Conservation (phyloP, 1,139 yeast genomes). For the Hansenula sp. region DNA sequence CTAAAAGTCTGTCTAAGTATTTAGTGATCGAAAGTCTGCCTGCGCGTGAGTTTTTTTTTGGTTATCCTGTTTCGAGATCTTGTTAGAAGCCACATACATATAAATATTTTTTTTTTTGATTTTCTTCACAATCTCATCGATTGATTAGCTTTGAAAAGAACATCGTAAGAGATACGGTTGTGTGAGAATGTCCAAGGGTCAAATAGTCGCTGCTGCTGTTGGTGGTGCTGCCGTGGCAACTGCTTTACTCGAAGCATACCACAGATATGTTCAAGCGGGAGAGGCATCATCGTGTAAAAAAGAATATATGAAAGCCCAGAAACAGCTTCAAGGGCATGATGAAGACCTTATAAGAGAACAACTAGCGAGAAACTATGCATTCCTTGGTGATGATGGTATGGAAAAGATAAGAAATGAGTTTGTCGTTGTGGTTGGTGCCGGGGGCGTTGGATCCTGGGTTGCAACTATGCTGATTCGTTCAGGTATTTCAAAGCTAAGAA, state of each 20-base stretch:
- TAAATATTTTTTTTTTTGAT: constrained; percentile 5
- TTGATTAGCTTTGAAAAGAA: not conserved
- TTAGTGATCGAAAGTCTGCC: too few relatives aligned
- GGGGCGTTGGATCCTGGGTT: constrained; percentile 98
- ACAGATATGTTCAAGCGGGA: constrained; percentile 22
- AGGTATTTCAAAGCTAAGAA: constrained; percentile 73
- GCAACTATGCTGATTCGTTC: constrained; percentile 89
- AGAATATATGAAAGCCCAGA: constrained; percentile 5
- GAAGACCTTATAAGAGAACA: constrained; percentile 85
- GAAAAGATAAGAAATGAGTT: constrained; percentile 66
- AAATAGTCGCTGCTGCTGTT: constrained; percentile 10
- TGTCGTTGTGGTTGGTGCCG: constrained; percentile 92
- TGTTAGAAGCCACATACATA: constrained; percentile 5
- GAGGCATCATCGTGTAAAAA: not conserved
- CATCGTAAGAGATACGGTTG: not conserved
- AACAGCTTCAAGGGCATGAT: constrained; percentile 36
- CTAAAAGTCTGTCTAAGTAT: too few relatives aligned
- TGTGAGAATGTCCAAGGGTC: constrained; percentile 2
- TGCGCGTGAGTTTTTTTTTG: not conserved
- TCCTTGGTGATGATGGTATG: constrained; percentile 83
- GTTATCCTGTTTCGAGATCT: not conserved
- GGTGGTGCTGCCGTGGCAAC: constrained; percentile 37
- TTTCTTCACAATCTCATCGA: not conserved
- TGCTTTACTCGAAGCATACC: constrained; percentile 38
- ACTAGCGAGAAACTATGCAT: constrained; percentile 89